Evolutionary conservation across 2,329 filamentous ascomycete genomes (phyloP).

Genomic region (Knufia petricola): DNA sequence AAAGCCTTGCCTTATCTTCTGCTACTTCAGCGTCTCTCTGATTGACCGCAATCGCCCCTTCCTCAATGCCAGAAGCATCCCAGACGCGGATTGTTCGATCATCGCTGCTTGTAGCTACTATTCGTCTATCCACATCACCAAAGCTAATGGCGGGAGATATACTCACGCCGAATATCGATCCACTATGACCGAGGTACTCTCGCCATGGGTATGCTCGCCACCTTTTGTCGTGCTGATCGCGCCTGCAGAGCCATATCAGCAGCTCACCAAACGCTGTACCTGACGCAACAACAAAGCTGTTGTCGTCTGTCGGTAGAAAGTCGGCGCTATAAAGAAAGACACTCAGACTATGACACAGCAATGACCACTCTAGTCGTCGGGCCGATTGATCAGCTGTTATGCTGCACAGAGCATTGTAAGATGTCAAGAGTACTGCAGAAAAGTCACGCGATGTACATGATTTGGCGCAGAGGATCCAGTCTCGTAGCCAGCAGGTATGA

Average conservation of each 20-base stretch:
- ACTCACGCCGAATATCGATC: constrained; percentile 82
- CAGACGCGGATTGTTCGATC: constrained; percentile 83
- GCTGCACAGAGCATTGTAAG: constrained; percentile 3
- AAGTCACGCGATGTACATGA: neutral
- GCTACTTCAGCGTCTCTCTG: constrained; percentile 55
- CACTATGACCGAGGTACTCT: constrained; percentile 65
- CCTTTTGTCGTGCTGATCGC: constrained; percentile 12
- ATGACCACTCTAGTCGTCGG: neutral
- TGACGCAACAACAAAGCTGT: constrained; percentile 63
- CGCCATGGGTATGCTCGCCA: constrained; percentile 39
- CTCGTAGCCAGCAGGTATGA: neutral
- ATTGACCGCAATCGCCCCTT: constrained; percentile 30
- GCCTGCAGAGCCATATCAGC: constrained; percentile 68
- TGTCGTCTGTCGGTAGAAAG: constrained; percentile 51
- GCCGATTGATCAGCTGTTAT: neutral
- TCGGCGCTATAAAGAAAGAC: constrained; percentile 84
- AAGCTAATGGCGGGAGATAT: constrained; percentile 53
- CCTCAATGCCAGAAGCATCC: constrained; percentile 57
- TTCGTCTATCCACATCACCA: constrained; percentile 37
- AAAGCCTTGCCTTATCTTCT: constrained; percentile 23
- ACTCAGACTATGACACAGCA: constrained; percentile 48
- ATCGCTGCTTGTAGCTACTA: constrained; percentile 91
- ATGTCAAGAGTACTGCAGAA: neutral
- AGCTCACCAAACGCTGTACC: constrained; percentile 95
- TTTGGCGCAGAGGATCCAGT: neutral